These are phyloP conservation scores for Colletotrichum plurivorum DNA, from an alignment of 2,329 filamentous ascomycete species.

Conservation along the genomic window DNA sequence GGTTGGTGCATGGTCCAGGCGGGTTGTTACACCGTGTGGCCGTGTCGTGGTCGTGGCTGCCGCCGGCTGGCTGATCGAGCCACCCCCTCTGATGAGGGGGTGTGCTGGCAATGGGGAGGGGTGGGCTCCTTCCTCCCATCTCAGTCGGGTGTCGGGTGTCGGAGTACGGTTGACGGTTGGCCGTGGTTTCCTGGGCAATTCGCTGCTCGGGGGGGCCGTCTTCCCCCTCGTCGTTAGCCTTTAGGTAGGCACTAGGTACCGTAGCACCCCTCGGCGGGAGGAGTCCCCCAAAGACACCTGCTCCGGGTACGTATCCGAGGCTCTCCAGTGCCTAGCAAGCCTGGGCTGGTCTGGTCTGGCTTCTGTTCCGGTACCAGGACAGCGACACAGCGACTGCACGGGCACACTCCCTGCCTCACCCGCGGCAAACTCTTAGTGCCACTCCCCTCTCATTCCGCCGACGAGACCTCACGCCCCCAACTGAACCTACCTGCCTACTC, in stretches of 20 bases:
- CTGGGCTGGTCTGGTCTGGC: background rate
- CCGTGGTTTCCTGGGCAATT: slow-evolving; percentile 38
- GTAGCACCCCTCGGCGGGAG: too few species aligned
- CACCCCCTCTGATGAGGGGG: slow-evolving; percentile 14
- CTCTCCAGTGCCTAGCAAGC: slow-evolving; percentile 1
- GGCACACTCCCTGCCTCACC: slow-evolving; percentile 15
- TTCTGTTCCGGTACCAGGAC: slow-evolving; percentile 23
- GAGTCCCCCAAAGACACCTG: too few species aligned
- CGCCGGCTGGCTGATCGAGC: slow-evolving; percentile 31
- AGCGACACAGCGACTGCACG: background rate
- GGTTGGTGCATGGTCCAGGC: background rate
- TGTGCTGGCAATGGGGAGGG: background rate
- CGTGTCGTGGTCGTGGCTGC: slow-evolving; percentile 2
- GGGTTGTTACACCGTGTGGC: background rate
- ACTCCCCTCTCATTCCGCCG: slow-evolving; percentile 15
- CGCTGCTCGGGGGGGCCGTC: slow-evolving; percentile 8
- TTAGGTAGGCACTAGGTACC: background rate
- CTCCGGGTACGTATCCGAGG: background rate
- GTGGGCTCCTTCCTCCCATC: slow-evolving; percentile 13
- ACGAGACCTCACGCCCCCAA: slow-evolving; percentile 7
- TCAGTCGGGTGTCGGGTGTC: slow-evolving; percentile 37
- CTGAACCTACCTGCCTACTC: slow-evolving; percentile 22
- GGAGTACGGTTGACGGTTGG: slow-evolving; percentile 23
- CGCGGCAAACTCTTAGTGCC: slow-evolving; percentile 38
- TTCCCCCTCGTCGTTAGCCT: slow-evolving; percentile 23